Conservation (phyloP, 73 alveolate species). For the Blepharisma japonicum region DNA sequence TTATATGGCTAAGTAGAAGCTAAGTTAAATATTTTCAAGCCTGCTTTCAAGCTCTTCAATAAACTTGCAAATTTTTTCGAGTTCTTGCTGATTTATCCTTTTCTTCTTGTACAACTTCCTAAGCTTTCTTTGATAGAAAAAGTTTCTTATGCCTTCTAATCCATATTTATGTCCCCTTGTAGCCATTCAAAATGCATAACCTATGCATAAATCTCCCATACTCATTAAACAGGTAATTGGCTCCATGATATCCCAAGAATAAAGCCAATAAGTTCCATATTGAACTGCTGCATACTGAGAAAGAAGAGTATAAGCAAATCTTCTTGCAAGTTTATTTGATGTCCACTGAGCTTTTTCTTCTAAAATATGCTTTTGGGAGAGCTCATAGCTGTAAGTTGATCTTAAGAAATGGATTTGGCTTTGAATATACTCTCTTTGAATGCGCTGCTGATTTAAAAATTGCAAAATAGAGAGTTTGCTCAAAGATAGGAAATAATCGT, state of each 20-base stretch:
- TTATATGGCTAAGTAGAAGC: too few species aligned
- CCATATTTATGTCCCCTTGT: neutral
- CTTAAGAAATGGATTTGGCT: neutral
- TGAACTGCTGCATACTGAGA: constrained; percentile 23
- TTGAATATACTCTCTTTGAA: neutral
- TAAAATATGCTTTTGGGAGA: neutral
- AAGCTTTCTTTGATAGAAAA: neutral
- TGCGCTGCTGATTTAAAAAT: neutral
- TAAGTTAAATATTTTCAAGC: neutral
- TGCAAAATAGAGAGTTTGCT: neutral
- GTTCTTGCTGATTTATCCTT: neutral
- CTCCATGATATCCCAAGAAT: constrained; percentile 65
- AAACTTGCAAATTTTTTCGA: neutral
- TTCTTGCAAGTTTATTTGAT: neutral
- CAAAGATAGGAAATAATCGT: too few species aligned
- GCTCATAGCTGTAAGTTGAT: neutral
- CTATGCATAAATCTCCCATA: constrained; percentile 43
- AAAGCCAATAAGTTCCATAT: constrained; percentile 52
- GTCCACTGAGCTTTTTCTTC: neutral
- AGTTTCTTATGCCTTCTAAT: neutral
- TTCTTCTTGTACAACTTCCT: neutral
- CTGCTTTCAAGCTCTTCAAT: neutral
- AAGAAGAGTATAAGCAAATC: neutral
- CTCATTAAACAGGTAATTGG: constrained; percentile 55
- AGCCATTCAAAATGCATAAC: constrained; percentile 47